Evolutionary conservation across 805 yeast genomes (phyloP).

Genomic region (Geotrichum ghanense): DNA sequence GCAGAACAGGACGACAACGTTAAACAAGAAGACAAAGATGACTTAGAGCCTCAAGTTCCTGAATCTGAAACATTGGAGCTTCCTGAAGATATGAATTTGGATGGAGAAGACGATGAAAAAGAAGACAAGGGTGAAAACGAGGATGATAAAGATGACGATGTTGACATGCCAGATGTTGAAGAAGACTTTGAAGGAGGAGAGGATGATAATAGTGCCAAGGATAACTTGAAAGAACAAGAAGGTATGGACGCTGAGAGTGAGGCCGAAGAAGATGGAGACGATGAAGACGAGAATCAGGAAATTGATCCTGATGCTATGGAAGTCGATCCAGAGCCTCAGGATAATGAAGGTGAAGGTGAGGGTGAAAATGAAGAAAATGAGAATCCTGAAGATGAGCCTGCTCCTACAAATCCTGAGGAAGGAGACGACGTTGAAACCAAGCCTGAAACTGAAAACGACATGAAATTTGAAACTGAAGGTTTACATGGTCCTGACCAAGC

Average conservation of each 20-base stretch:
- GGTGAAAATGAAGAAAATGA: slow-evolving; percentile 17
- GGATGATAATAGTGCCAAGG: slow-evolving; percentile 25
- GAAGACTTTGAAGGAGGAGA: slow-evolving; percentile 24
- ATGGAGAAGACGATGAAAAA: slow-evolving; percentile 51
- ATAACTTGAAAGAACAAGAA: slow-evolving; percentile 13
- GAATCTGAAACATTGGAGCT: slow-evolving; percentile 80
- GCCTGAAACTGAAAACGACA: background rate
- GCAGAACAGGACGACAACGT: slow-evolving; percentile 44
- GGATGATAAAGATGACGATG: slow-evolving; percentile 23
- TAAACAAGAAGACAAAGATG: slow-evolving; percentile 55
- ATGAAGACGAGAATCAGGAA: slow-evolving; percentile 15
- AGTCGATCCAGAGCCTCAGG: slow-evolving; percentile 16
- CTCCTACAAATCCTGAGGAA: slow-evolving; percentile 23
- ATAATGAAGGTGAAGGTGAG: slow-evolving; percentile 25
- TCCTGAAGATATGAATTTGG: slow-evolving; percentile 87
- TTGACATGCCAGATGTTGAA: slow-evolving; percentile 18
- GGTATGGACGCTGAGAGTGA: slow-evolving; percentile 14
- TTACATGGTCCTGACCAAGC: slow-evolving; percentile 71
- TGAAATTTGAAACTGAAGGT: slow-evolving; percentile 41
- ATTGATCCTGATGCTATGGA: slow-evolving; percentile 19
- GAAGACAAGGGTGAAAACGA: slow-evolving; percentile 34
- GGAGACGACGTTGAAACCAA: slow-evolving; percentile 32
- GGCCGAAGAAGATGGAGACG: slow-evolving; percentile 15
- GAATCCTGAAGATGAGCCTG: slow-evolving; percentile 29
- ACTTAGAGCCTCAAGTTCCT: slow-evolving; percentile 62